A percentile compares a stretch with the other conserved stretches of the same genome.
Evolutionary conservation across 2,329 filamentous ascomycete genomes (phyloP).

Genomic region (Eutypella sp.): DNA sequence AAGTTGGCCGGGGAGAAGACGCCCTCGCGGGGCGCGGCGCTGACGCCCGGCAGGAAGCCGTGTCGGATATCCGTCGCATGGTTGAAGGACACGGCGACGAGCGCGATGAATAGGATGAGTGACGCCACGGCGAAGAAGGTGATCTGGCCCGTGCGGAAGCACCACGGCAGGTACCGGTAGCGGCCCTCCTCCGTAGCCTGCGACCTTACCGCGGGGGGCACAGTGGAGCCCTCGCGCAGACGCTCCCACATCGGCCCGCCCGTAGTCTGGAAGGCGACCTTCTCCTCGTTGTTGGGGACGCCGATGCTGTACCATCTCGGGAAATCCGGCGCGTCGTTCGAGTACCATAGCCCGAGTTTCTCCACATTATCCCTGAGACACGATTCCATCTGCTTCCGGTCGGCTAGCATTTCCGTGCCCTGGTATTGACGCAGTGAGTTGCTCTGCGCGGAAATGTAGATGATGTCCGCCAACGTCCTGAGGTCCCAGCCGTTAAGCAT

Average conservation of each 20-base stretch:
- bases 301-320: slow-evolving; percentile 63
- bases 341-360: slow-evolving; percentile 82
- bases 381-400: slow-evolving; percentile 46
- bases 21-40: slow-evolving; percentile 50
- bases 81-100: slow-evolving; percentile 76
- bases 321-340: slow-evolving; percentile 52
- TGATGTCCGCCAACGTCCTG: slow-evolving; percentile 73
- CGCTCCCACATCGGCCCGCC: slow-evolving; percentile 22
- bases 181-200: slow-evolving; percentile 48
- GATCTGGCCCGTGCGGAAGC: slow-evolving; percentile 62
- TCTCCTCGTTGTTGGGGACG: slow-evolving; percentile 19
- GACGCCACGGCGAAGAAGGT: slow-evolving; percentile 59
- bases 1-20: slow-evolving; percentile 87
- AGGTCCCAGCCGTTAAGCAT: slow-evolving; percentile 71
- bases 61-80: slow-evolving; percentile 57
- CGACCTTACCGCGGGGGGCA: slow-evolving; percentile 37
- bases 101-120: slow-evolving; percentile 58
- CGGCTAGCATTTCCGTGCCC: slow-evolving; percentile 57
- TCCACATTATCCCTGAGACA: slow-evolving; percentile 57
- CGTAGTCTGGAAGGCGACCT: slow-evolving; percentile 19
- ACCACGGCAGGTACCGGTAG: slow-evolving; percentile 71
- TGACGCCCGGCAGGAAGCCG: slow-evolving; percentile 68
- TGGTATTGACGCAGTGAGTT: slow-evolving; percentile 72
- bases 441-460: slow-evolving; percentile 72
- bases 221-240: slow-evolving; percentile 17